Conservation (phyloP, 805 yeast genomes). For the Wickerhamiella sorbophila region DNA sequence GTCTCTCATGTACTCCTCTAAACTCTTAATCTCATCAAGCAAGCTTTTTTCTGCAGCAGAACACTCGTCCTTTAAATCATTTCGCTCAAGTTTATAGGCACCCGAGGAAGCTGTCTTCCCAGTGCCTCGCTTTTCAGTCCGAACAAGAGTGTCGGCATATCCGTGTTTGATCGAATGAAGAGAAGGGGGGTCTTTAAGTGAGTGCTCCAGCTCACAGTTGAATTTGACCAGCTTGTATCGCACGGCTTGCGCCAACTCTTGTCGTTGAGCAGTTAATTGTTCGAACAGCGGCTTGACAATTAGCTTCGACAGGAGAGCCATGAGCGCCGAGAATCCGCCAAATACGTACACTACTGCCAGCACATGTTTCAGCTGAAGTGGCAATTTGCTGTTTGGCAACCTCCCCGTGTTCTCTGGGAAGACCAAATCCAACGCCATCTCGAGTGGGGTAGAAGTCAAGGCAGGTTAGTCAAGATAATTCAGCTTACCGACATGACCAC, state of each 20-base stretch:
- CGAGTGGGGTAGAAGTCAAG: not conserved
- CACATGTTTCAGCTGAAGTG: slow-evolving; percentile 17
- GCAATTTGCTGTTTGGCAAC: slow-evolving; percentile 8
- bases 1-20: slow-evolving; percentile 5
- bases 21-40: not conserved
- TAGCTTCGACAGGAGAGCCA: slow-evolving; percentile 21
- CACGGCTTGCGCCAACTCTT: slow-evolving; percentile 20
- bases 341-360: slow-evolving; percentile 22
- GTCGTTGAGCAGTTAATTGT: slow-evolving; percentile 23
- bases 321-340: slow-evolving; percentile 22
- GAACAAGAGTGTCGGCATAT: slow-evolving; percentile 20
- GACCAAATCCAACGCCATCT: slow-evolving; percentile 10
- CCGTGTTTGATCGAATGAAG: slow-evolving; percentile 7
- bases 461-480: not conserved
- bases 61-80: too few relatives aligned
- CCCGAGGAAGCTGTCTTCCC: too few relatives aligned
- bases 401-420: slow-evolving; percentile 20
- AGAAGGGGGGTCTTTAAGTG: slow-evolving; percentile 16
- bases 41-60: too few relatives aligned
- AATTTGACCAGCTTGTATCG: slow-evolving; percentile 16
- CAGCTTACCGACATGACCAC: not conserved
- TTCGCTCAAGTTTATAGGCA: too few relatives aligned
- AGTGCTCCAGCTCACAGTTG: slow-evolving; percentile 14
- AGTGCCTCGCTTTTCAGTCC: too few relatives aligned
- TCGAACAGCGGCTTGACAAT: slow-evolving; percentile 23